Percentiles rank a stretch among this genome's conserved stretches.
These are phyloP conservation scores for Micromonas pusilla DNA, from an alignment of 139 green algal genomes.

Conservation along the genomic window DNA sequence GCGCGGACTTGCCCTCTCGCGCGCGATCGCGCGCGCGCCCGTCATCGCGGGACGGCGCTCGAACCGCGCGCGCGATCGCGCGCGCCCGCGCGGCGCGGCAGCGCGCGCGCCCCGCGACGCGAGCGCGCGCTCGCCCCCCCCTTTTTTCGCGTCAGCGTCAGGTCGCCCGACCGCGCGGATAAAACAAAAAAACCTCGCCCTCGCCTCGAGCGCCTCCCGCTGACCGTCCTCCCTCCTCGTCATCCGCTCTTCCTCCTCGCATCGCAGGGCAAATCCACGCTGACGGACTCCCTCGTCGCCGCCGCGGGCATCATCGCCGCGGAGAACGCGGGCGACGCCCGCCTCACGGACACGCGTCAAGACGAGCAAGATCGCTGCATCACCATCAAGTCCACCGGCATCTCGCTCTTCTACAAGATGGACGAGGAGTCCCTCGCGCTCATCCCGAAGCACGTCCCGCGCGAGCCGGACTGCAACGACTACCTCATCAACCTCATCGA, in stretches of 20 bases:
- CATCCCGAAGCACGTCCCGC: constrained; percentile 31
- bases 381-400: constrained; percentile 99
- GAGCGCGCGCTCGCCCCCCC: too few species aligned
- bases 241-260: not conserved
- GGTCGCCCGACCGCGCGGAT: too few species aligned
- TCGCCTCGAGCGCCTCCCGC: too few species aligned
- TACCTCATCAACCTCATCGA: constrained; percentile 99
- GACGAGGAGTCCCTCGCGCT: constrained; percentile 63
- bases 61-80: too few species aligned
- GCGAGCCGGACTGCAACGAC: constrained; percentile 78
- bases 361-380: constrained; percentile 99
- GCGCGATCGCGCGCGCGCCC: too few species aligned
- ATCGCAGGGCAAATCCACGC: constrained; percentile 74
- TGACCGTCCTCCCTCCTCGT: not conserved
- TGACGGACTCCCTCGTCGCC: constrained; percentile 97
- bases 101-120: too few species aligned
- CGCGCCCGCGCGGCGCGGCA: too few species aligned
- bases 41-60: too few species aligned
- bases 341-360: constrained; percentile 78
- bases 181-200: too few species aligned
- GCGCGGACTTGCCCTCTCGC: too few species aligned
- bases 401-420: constrained; percentile 98
- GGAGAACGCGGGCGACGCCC: constrained; percentile 59
- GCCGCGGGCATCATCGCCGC: constrained; percentile 97
- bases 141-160: too few species aligned